Base-by-base conservation (phyloP, 352 stramenopile species). In the Globisporangium solare region DNA sequence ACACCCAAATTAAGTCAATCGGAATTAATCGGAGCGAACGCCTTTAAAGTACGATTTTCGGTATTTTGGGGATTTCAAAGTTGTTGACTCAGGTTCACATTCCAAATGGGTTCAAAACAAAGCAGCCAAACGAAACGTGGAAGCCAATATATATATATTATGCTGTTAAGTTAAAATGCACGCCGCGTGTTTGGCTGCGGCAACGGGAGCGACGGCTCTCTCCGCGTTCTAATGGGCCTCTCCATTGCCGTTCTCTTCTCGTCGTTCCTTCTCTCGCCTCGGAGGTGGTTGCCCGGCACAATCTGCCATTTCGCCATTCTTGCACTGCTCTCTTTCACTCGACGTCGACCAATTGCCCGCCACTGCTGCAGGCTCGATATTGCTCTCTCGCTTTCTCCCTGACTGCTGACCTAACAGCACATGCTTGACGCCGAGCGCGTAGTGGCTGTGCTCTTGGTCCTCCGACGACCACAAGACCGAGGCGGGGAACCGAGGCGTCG, bases 391-490 rank as follows among this genome's bases (percentile, higher is more conserved):
- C n/a, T n/a, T 27, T 5, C 24, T 27, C 24, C 24, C 24, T 27
- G 24, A 18, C 48, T 43, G 48, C 27, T 35, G 17, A 43, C n/a
- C 24, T 42, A 50, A 57, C 40, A 57, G 40, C 41, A 57, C 41
- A 1, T 57, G 51, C 24, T 57, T 57, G 11, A 31, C 39, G 15
- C 27, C 27, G 27, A 35, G 27, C 27, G 42, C 20, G 17, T 57
- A 48, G 51, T 57, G 51, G 17, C 22, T 10, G 51, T 50, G 39
- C 14, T 57, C 51, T 2, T 79, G 63, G 13, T 83, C 70, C 13
- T 63, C 65, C 27, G 27, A 35, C 13, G 63, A 61, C 73, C 71
- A 84, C 14, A 87, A 53, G 39, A 85, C 60, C 1, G 74, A 87
- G 8, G 68, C 71, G 0, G 74, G 74, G 48, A 87, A 87, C n/a